phyloP scores from a whole-genome alignment of 2,329 filamentous ascomycete species.

The Microcyclosporella mali region DNA sequence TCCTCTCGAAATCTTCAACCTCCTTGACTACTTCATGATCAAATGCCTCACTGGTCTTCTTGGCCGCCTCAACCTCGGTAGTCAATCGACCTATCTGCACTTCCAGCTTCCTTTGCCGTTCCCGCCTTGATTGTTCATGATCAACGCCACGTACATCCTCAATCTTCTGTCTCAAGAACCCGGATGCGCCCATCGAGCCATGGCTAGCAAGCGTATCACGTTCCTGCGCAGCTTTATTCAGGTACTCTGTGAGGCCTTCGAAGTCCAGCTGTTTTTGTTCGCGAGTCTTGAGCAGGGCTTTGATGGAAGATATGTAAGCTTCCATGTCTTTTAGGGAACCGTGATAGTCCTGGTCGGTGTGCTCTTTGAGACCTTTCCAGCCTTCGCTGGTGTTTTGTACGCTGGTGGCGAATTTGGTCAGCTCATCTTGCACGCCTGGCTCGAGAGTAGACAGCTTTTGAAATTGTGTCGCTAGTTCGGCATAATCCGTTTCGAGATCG shows the following conservation, averaged over 20 bases:
- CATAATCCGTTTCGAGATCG: conserved; percentile 82
- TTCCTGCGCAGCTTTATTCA: conserved; percentile 82
- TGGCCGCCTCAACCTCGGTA: conserved; percentile 78
- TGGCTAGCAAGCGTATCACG: conserved; percentile 70
- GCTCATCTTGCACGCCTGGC: conserved; percentile 71
- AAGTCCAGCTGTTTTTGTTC: conserved; percentile 98
- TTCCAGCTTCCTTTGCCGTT: conserved; percentile 83
- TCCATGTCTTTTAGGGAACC: conserved; percentile 92
- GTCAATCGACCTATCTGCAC: conserved; percentile 88
- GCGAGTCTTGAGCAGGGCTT: conserved; percentile 80
- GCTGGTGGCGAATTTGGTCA: conserved; percentile 80
- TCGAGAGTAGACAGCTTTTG: conserved; percentile 87
- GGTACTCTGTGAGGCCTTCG: conserved; percentile 91
- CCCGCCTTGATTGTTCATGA: conserved; percentile 83
- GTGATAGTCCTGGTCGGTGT: conserved; percentile 93
- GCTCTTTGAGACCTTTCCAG: conserved; percentile 73
- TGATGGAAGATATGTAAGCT: conserved; percentile 81
- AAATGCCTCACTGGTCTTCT: conserved; percentile 82
- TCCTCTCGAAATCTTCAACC: conserved; percentile 88
- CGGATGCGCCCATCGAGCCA: conserved; percentile 60
- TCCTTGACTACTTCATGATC: conserved; percentile 95
- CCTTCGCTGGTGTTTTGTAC: conserved; percentile 77
- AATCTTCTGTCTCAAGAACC: conserved; percentile 87
- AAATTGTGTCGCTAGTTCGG: conserved; percentile 87
- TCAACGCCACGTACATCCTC: conserved; percentile 96